phyloP scores from a whole-genome alignment of 176 grass and related monocot species.

The Echinochloa phyllopogon region DNA sequence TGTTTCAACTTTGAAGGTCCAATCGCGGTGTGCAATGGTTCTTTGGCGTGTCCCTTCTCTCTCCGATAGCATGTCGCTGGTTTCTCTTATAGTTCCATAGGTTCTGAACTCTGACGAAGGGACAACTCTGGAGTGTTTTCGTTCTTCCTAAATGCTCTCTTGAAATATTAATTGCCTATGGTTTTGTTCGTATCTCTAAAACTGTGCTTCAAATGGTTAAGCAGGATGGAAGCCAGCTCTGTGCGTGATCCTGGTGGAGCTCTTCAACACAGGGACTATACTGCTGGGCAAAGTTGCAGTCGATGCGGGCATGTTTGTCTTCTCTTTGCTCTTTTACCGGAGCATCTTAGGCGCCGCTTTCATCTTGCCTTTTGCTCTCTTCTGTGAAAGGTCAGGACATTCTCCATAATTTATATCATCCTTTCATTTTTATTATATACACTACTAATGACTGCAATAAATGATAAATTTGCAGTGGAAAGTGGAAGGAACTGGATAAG shows the following conservation, averaged over 20 bases:
- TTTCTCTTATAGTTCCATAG: no score
- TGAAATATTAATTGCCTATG: no score
- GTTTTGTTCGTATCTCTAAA: neutral
- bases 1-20: no score
- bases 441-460: neutral
- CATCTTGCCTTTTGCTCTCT: neutral
- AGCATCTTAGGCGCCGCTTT: neutral
- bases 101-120: no score
- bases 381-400: neutral
- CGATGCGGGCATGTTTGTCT: neutral
- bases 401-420: no score
- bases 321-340: neutral
- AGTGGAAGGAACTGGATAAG: neutral
- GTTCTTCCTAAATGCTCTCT: no score
- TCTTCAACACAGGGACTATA: neutral
- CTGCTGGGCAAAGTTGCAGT: neutral
- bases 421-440: no score
- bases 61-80: no score
- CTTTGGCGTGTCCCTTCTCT: no score
- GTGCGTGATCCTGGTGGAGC: neutral
- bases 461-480: no score
- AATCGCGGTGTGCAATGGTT: no score
- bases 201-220: neutral
- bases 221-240: neutral
- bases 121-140: no score